Conservation (phyloP, 2,329 filamentous ascomycete genomes). For the Gnomoniopsis sp. region DNA sequence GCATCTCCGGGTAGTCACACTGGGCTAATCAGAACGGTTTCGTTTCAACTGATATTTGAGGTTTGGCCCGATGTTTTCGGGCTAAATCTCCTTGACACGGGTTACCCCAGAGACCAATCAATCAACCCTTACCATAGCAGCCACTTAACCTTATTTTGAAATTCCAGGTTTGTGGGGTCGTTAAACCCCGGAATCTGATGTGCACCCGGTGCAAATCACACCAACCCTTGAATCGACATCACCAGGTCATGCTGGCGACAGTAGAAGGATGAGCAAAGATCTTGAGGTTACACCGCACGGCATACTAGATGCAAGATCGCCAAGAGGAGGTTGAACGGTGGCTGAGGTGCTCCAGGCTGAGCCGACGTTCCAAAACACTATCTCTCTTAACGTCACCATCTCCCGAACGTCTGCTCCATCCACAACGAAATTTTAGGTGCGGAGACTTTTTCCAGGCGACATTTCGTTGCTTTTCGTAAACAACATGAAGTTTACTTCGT, state of each 20-base stretch:
- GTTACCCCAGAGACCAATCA: not conserved
- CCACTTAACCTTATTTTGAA: not conserved
- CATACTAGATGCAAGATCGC: not conserved
- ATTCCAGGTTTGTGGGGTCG: too few species aligned
- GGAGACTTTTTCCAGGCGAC: too few species aligned
- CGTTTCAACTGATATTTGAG: conserved; percentile 13
- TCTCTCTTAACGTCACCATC: too few species aligned
- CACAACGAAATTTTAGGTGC: not conserved
- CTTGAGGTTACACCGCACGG: not conserved
- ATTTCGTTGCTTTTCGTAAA: not conserved
- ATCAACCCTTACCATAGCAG: not conserved
- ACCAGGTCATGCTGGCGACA: not conserved
- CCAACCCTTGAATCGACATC: not conserved
- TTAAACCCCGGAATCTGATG: not conserved
- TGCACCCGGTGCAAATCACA: not conserved
- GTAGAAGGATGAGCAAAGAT: not conserved
- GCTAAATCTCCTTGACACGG: not conserved
- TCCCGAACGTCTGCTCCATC: too few species aligned
- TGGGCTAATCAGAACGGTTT: conserved; percentile 7
- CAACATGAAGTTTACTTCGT: not conserved
- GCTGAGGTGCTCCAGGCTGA: not conserved
- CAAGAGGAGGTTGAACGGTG: not conserved
- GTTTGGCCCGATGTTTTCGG: conserved; percentile 13
- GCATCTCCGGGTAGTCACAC: not conserved
- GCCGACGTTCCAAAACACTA: too few species aligned